A percentile compares a stretch with the other conserved stretches of the same genome.
phyloP scores from a whole-genome alignment of 1,284 basidiomycete genomes.

The Sphaerobolus stellatus region DNA sequence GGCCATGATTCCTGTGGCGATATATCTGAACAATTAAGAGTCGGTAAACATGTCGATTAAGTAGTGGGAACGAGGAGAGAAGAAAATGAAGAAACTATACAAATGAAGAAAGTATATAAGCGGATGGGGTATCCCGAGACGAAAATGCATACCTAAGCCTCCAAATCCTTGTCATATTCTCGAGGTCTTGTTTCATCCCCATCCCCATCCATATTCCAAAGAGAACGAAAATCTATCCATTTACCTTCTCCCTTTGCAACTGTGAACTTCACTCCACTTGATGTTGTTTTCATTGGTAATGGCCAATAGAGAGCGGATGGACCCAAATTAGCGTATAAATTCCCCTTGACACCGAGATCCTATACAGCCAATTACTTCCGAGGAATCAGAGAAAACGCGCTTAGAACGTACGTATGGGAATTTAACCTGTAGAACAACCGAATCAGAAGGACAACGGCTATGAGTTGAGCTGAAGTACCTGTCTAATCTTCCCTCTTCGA shows the following conservation, averaged over 20 bases:
- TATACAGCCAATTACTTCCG: slow-evolving; percentile 30
- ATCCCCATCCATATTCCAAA: slow-evolving; percentile 16
- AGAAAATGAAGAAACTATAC: not conserved
- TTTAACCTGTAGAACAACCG: slow-evolving; percentile 55
- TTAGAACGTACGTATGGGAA: slow-evolving; percentile 88
- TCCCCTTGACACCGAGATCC: slow-evolving; percentile 75
- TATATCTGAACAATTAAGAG: slow-evolving; percentile 3
- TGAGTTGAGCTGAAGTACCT: slow-evolving; percentile 46
- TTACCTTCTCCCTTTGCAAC: slow-evolving; percentile 73
- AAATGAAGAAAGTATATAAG: not conserved
- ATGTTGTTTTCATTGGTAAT: slow-evolving; percentile 65
- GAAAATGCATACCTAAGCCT: not conserved
- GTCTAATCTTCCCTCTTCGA: slow-evolving; percentile 80
- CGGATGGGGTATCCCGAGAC: not conserved
- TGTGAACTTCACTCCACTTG: slow-evolving; percentile 77
- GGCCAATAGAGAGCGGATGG: slow-evolving; percentile 77
- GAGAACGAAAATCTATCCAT: slow-evolving; percentile 56
- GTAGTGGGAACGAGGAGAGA: not conserved
- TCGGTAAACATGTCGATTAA: not conserved
- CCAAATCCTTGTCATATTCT: not conserved
- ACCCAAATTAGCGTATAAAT: slow-evolving; percentile 79
- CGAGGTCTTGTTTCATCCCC: slow-evolving; percentile 10
- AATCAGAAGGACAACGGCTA: slow-evolving; percentile 2
- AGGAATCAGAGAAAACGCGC: slow-evolving; percentile 12
- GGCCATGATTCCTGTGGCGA: slow-evolving; percentile 47